Percentiles rank a stretch among this genome's conserved stretches.
Conservation (phyloP, 2,329 filamentous ascomycete species). For the Falciphora oryzae region DNA sequence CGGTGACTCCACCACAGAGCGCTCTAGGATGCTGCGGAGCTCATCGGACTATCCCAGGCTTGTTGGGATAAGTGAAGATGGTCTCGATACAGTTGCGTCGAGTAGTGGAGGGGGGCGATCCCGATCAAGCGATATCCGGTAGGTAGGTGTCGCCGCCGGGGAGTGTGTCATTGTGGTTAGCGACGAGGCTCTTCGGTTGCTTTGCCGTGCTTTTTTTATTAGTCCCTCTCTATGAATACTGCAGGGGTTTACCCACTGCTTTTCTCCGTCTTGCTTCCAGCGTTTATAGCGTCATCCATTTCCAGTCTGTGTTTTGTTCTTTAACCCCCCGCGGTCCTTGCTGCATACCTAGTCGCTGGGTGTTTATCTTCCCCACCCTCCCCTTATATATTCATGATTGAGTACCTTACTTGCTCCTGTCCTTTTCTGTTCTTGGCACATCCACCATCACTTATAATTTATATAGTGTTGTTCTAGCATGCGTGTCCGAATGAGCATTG, state of each 20-base stretch:
- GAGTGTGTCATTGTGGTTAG: too few species aligned
- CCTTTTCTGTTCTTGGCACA: too few species aligned
- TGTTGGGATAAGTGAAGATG: constrained; percentile 16
- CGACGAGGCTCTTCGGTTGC: too few species aligned
- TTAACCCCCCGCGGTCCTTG: too few species aligned
- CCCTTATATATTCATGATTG: too few species aligned
- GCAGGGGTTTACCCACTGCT: constrained; percentile 10
- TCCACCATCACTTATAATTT: too few species aligned
- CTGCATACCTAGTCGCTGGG: too few species aligned
- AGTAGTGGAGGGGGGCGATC: constrained; percentile 38
- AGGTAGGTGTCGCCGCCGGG: too few species aligned
- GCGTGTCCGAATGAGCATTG: too few species aligned
- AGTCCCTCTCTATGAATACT: too few species aligned
- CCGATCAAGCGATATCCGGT: constrained; percentile 19
- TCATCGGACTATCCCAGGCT: constrained; percentile 21
- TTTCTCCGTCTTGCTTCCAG: not conserved
- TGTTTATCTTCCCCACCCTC: not conserved
- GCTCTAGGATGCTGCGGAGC: constrained; percentile 51
- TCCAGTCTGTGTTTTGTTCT: not conserved
- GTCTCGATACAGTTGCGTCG: constrained; percentile 29
- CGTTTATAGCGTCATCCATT: not conserved
- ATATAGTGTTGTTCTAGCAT: too few species aligned
- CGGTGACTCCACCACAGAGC: constrained; percentile 48
- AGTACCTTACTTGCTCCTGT: too few species aligned
- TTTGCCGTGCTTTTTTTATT: not conserved